phyloP scores from a whole-genome alignment of 148 eudicot species.

The Fagopyrum tataricum region DNA sequence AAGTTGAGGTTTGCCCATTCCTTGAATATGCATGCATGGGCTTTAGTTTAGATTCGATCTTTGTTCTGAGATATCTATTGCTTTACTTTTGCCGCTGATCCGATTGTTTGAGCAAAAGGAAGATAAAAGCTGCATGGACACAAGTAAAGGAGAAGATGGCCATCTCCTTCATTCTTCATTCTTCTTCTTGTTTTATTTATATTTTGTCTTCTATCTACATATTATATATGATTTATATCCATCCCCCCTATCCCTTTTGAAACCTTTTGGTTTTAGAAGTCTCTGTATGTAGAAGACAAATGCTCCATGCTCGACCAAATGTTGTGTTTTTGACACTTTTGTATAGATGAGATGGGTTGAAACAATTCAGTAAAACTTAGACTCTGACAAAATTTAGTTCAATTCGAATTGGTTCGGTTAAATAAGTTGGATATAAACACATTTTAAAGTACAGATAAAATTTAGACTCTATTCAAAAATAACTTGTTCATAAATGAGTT shows the following conservation, averaged over 20 bases:
- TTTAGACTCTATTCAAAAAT: too few species aligned
- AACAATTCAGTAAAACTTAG: too few species aligned
- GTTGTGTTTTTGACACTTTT: too few species aligned
- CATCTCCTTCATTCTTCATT: neutral
- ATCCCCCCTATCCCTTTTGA: neutral
- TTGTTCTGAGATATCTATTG: neutral
- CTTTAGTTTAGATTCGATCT: neutral
- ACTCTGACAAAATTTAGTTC: too few species aligned
- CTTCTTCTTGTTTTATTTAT: neutral
- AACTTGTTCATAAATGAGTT: too few species aligned
- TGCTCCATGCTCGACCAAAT: too few species aligned
- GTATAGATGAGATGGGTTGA: too few species aligned
- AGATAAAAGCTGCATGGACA: constrained; percentile 1
- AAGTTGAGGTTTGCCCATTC: neutral
- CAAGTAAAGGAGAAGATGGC: neutral
- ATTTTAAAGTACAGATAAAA: too few species aligned
- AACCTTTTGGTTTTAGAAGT: too few species aligned
- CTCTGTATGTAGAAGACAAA: too few species aligned
- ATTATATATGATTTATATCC: neutral
- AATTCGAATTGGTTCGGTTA: too few species aligned
- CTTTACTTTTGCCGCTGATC: neutral
- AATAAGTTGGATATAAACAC: too few species aligned
- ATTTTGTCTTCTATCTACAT: neutral
- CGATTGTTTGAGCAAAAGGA: neutral
- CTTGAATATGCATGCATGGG: neutral